phyloP scores from a whole-genome alignment of 164 flowering plant genomes.

The Vitis labrusca region DNA sequence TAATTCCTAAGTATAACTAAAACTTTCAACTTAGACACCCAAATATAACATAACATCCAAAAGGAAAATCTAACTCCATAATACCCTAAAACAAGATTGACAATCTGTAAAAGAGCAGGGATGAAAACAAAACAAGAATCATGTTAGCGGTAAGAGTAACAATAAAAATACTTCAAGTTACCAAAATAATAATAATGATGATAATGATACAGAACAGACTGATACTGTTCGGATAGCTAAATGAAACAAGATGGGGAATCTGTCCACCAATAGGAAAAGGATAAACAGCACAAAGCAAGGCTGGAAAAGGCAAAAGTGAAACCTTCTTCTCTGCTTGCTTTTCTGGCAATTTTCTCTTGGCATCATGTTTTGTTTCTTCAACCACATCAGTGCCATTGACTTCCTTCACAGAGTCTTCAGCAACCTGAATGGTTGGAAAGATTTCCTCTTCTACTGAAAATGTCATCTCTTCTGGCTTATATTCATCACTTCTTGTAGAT shows the following conservation, averaged over 20 bases:
- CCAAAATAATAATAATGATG: background rate
- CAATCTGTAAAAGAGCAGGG: no score
- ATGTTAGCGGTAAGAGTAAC: background rate
- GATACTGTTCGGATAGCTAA: no score
- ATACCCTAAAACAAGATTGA: no score
- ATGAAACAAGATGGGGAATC: background rate
- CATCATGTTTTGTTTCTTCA: conserved; percentile 34
- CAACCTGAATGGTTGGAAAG: conserved; percentile 41
- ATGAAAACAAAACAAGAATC: background rate
- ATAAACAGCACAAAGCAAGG: background rate
- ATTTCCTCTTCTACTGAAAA: conserved; percentile 78
- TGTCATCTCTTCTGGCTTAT: conserved; percentile 70
- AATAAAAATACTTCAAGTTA: background rate
- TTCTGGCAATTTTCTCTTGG: conserved; percentile 73
- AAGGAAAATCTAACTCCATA: background rate
- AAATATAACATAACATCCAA: background rate
- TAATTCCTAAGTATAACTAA: background rate
- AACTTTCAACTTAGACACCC: background rate
- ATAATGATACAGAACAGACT: background rate
- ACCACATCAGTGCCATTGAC: conserved; percentile 21
- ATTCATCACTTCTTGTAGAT: conserved; percentile 26
- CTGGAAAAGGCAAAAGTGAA: background rate
- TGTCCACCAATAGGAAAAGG: background rate
- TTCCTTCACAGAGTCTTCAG: conserved; percentile 26
- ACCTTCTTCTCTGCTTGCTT: conserved; percentile 70